Conservation (phyloP, 257 asterid species). For the Capsicum baccatum region DNA sequence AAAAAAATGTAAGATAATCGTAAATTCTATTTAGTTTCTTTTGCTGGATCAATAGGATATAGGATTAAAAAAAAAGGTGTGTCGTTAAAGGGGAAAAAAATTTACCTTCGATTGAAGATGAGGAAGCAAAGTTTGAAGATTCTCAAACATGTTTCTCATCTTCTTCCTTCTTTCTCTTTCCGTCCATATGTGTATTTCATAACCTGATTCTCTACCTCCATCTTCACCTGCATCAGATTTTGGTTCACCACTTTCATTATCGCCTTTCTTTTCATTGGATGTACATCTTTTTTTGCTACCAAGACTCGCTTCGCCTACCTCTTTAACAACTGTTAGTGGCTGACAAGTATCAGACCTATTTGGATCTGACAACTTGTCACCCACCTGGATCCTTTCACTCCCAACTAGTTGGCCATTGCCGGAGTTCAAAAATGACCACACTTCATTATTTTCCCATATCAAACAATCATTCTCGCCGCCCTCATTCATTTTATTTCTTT, state of each 20-base stretch:
- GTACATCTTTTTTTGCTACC: constrained; percentile 33
- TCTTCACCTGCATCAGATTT: background rate
- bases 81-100: background rate
- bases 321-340: constrained; percentile 11
- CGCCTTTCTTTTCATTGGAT: background rate
- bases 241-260: background rate
- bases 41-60: background rate
- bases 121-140: constrained; percentile 83
- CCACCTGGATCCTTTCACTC: constrained; percentile 32
- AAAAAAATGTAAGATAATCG: background rate
- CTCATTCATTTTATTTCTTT: constrained; percentile 43
- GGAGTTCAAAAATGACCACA: constrained; percentile 46
- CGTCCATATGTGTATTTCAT: constrained; percentile 73
- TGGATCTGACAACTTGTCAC: constrained; percentile 24
- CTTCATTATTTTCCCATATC: constrained; percentile 47
- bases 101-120: constrained; percentile 80
- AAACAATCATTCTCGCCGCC: constrained; percentile 36
- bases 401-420: constrained; percentile 20
- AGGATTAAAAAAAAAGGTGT: background rate
- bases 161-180: constrained; percentile 91
- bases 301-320: constrained; percentile 30
- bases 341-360: constrained; percentile 28
- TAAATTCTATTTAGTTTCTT: background rate
- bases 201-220: constrained; percentile 50
- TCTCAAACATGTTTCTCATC: constrained; percentile 78